Base-by-base conservation (phyloP, 164 flowering plant genomes). In the Echeveria elegans region DNA sequence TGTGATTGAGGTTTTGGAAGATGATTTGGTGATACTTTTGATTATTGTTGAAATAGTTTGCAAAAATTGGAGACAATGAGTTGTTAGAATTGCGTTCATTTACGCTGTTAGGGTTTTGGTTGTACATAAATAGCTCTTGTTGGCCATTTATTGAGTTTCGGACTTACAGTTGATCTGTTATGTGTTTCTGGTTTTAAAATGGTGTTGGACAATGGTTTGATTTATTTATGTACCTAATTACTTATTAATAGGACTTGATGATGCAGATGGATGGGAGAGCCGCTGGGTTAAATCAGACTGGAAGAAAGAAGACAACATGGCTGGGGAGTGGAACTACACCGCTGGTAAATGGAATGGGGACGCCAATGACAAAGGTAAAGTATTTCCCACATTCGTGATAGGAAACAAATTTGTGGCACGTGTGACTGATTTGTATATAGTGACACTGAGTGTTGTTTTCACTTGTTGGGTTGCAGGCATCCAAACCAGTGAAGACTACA, bases 251-350 rank as follows among this genome's bases (percentile, higher is more conserved):
- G 60, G 10, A 19, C 18, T 56, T 21, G 6, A 28, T 23, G 18
- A 6, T 60, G 36, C 63, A 92, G 97, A 87, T 78, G 98, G 96
- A 72, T 92, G 98, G 98, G 96, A 88, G 68, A 82, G 66, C 15
- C 71, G 83, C 41, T 92, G 98, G 98, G 89, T 92, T 41, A 82
- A 76, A 76, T 92, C 98, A 63, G 98, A 92, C n/a, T 92, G 98
- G 98, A 92, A 90, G 83, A 92, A 77, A 75, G 96, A 88, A 69
- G 98, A 90, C 62, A 87, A 83, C 71, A 69, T 75, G 80, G 96
- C 92, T 71, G 98, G 98, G n/a, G 86, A 85, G 71, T 92, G 96
- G 96, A 90, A 86, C 77, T 78, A 77, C 82, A 92, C 96, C 2
- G 71, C 94, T 70, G 97, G 97, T 14, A 89, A 88, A 79, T 92